phyloP scores from a whole-genome alignment of 2,329 filamentous ascomycete species.

The Neofusicoccum laricinum region DNA sequence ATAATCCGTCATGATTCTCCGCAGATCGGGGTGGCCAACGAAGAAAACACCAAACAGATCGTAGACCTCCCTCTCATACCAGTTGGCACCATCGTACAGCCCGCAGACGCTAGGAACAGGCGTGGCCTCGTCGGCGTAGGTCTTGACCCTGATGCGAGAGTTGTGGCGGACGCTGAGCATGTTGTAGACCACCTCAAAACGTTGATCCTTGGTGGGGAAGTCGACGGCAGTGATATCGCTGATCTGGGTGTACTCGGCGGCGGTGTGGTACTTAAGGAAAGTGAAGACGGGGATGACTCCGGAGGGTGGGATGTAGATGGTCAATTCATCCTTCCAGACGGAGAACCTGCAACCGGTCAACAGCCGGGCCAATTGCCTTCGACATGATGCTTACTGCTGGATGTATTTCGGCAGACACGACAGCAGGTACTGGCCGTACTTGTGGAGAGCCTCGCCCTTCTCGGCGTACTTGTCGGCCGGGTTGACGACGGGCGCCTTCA shows the following conservation, averaged over 20 bases:
- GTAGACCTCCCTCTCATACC: slow-evolving; percentile 98
- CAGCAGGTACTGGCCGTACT: slow-evolving; percentile 95
- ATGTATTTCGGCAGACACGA: slow-evolving; percentile 96
- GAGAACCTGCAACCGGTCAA: slow-evolving; percentile 62
- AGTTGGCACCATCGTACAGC: slow-evolving; percentile 93
- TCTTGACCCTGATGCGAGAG: slow-evolving; percentile 95
- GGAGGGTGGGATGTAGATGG: slow-evolving; percentile 83
- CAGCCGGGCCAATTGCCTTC: not conserved
- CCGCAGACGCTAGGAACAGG: slow-evolving; percentile 84
- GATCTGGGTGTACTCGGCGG: slow-evolving; percentile 93
- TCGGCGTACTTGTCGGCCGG: slow-evolving; percentile 89
- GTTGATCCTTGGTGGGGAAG: slow-evolving; percentile 90
- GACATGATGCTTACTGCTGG: slow-evolving; percentile 61
- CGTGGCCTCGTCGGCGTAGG: slow-evolving; percentile 93
- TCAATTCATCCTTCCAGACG: slow-evolving; percentile 98
- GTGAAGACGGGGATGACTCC: slow-evolving; percentile 88
- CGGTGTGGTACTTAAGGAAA: slow-evolving; percentile 97
- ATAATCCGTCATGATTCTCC: slow-evolving; percentile 99
- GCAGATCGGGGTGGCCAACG: slow-evolving; percentile 86
- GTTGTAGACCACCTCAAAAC: slow-evolving; percentile 98
- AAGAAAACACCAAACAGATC: slow-evolving; percentile 98
- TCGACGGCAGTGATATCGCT: slow-evolving; percentile 92
- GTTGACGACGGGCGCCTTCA: slow-evolving; percentile 80
- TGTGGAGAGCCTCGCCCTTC: slow-evolving; percentile 84
- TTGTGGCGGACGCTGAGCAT: slow-evolving; percentile 94